Evolutionary conservation across 2,329 filamentous ascomycete genomes (phyloP).

Genomic region (Colletotrichum paranaense): DNA sequence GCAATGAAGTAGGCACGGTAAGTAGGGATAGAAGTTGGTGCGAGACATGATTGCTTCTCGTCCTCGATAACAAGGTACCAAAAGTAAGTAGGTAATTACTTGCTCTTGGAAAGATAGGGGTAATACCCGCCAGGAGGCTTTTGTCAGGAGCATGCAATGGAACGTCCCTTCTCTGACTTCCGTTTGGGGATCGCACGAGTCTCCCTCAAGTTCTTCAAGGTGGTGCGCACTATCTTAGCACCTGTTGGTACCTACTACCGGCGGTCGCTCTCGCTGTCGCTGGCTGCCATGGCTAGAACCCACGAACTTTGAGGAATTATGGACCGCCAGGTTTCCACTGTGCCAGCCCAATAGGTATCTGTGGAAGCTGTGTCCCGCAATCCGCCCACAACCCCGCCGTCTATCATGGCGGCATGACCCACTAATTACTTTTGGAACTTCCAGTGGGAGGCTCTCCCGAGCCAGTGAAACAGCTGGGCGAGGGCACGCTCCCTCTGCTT

Average conservation of each 20-base stretch:
- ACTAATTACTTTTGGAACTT: background rate
- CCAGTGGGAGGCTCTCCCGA: conserved; percentile 15
- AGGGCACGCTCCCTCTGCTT: conserved; percentile 7
- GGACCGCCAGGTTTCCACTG: too few relatives aligned
- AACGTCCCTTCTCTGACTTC: background rate
- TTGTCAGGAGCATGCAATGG: background rate
- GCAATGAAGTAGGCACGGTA: background rate
- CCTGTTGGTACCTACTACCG: too few relatives aligned
- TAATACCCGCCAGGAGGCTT: background rate
- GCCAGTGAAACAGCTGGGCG: conserved; percentile 27
- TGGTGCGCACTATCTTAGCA: background rate
- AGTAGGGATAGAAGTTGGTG: background rate
- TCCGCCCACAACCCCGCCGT: background rate
- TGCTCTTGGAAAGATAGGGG: background rate
- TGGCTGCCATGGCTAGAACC: too few relatives aligned
- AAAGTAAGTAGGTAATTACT: too few relatives aligned
- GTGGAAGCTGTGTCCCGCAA: too few relatives aligned
- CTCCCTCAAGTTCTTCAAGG: background rate
- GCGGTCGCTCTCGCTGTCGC: too few relatives aligned
- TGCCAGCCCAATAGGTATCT: too few relatives aligned
- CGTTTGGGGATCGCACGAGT: background rate
- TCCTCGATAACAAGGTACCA: too few relatives aligned
- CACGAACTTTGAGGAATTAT: too few relatives aligned
- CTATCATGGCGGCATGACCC: background rate
- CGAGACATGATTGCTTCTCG: background rate